Conservation (phyloP, 148 eudicot genomes). For the Camellia japonica region DNA sequence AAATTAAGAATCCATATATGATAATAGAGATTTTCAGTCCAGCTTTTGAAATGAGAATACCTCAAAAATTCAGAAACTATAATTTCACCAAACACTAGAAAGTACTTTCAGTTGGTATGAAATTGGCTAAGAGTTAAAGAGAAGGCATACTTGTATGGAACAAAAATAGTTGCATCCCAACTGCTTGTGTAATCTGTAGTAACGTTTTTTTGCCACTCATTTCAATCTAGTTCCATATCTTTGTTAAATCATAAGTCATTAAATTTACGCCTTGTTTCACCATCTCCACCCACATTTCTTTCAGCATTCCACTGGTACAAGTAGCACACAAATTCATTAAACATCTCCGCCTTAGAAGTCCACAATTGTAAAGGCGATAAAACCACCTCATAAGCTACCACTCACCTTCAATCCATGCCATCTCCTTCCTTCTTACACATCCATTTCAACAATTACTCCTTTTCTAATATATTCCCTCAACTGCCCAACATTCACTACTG, state of each 20-base stretch:
- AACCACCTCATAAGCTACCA: conserved; percentile 3
- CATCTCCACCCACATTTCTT: neutral
- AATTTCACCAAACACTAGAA: neutral
- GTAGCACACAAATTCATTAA: neutral
- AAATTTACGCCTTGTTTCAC: neutral
- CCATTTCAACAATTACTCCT: neutral
- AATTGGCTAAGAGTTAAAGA: neutral
- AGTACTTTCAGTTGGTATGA: neutral
- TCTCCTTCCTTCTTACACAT: neutral
- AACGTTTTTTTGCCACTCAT: neutral
- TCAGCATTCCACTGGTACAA: neutral
- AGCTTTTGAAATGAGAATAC: neutral
- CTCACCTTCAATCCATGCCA: neutral
- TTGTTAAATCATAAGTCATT: neutral
- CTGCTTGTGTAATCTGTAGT: neutral
- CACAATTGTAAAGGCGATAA: neutral
- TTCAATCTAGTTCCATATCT: neutral
- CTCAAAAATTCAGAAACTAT: neutral
- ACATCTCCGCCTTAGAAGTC: neutral
- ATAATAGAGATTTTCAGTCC: neutral
- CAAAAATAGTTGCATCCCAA: neutral
- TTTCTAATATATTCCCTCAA: neutral
- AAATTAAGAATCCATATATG: neutral
- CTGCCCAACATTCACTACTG: neutral
- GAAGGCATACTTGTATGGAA: neutral